A percentile compares a stretch with the other conserved stretches of the same genome.
phyloP scores from a whole-genome alignment of 805 yeast species.

The Yarrowia divulgata region DNA sequence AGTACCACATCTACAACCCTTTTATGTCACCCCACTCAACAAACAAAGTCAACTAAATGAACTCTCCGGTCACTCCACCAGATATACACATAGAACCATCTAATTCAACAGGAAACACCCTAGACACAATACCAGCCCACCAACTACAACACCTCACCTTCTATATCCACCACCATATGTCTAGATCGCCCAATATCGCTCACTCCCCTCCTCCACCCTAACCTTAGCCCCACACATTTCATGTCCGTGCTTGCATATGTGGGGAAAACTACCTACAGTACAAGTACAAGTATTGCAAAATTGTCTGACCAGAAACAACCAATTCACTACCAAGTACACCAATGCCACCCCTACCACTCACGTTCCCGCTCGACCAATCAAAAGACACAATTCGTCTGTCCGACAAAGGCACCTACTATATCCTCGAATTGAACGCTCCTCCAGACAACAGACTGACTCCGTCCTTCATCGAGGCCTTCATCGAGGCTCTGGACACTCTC shows the following conservation, averaged over 20 bases:
- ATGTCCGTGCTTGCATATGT: conserved; percentile 28
- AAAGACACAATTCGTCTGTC: background rate
- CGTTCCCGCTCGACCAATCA: background rate
- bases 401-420: conserved; percentile 45
- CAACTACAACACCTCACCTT: too few species aligned
- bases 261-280: background rate
- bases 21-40: too few species aligned
- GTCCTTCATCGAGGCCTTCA: conserved; percentile 48
- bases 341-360: conserved; percentile 1
- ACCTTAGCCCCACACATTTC: conserved; percentile 7
- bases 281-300: background rate
- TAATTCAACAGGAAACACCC: too few species aligned
- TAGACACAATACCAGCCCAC: too few species aligned
- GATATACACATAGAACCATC: too few species aligned
- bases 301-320: too few species aligned
- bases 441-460: conserved; percentile 53
- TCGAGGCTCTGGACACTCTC: conserved; percentile 49
- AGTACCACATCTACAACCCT: too few species aligned
- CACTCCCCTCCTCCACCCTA: conserved; percentile 2
- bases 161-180: too few species aligned
- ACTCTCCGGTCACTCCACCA: too few species aligned
- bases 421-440: conserved; percentile 48
- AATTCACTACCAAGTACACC: background rate
- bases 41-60: too few species aligned
- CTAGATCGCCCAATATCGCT: too few species aligned